Conservation (phyloP, 108 stramenopile genomes). For the Discostella pseudostelligera region DNA sequence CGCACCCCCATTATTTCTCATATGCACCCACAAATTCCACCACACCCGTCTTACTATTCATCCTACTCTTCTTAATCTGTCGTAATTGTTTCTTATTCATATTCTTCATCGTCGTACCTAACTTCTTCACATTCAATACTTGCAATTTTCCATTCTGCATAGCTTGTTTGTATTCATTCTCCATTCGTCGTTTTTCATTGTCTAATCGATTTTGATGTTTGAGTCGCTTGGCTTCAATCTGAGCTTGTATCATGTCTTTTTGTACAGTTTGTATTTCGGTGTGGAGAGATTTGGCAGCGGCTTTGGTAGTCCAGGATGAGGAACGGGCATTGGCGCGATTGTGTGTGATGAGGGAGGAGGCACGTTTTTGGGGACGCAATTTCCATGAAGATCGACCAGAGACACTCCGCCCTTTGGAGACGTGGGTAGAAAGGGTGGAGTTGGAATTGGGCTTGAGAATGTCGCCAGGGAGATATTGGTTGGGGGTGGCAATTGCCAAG, state of each 20-base stretch:
- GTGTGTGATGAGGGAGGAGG: constrained; percentile 70
- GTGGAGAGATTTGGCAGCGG: constrained; percentile 41
- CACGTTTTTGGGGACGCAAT: constrained; percentile 79
- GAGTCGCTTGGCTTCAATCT: constrained; percentile 31
- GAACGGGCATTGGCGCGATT: constrained; percentile 60
- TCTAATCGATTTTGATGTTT: constrained; percentile 80
- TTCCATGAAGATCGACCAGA: constrained; percentile 77
- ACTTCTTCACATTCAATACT: constrained; percentile 59
- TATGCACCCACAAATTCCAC: constrained; percentile 87
- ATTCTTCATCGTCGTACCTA: constrained; percentile 78
- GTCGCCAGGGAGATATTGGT: constrained; percentile 30
- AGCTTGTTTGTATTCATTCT: constrained; percentile 79
- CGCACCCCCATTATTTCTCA: constrained; percentile 75
- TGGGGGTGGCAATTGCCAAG: constrained; percentile 25
- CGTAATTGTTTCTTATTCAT: constrained; percentile 96
- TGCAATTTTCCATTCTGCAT: constrained; percentile 48
- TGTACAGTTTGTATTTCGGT: constrained; percentile 56
- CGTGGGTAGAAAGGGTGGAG: constrained; percentile 15
- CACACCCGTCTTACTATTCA: constrained; percentile 92
- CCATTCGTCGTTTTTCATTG: constrained; percentile 74
- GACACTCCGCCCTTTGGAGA: constrained; percentile 68
- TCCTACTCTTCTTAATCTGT: constrained; percentile 93
- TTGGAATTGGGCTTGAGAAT: constrained; percentile 30
- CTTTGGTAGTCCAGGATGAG: constrained; percentile 61
- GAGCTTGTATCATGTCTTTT: constrained; percentile 59